phyloP scores from a whole-genome alignment of 139 green algal genomes.

The Haematococcus sp. region DNA sequence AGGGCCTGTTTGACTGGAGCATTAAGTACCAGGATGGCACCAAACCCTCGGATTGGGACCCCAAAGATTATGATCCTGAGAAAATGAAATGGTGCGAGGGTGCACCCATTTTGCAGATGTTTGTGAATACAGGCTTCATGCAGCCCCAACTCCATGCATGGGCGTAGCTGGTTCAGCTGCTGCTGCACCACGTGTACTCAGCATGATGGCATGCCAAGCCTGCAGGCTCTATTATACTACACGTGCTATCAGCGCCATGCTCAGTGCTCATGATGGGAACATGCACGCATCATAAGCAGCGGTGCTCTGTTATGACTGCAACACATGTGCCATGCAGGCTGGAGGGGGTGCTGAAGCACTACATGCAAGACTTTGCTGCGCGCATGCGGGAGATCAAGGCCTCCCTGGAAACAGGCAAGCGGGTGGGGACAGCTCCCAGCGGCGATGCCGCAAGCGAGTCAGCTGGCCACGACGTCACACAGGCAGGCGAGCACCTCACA shows the following conservation, averaged over 20 bases:
- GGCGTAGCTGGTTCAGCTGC: too few relatives aligned
- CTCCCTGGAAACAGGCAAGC: slow-evolving; percentile 31
- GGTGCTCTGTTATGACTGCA: too few relatives aligned
- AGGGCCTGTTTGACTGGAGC: slow-evolving; percentile 80
- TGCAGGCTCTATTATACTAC: too few relatives aligned
- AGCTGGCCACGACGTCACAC: background rate
- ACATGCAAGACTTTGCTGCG: slow-evolving; percentile 69
- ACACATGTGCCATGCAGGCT: too few relatives aligned
- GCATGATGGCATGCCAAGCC: too few relatives aligned
- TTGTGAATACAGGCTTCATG: too few relatives aligned
- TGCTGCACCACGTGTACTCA: too few relatives aligned
- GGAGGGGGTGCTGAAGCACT: slow-evolving; percentile 58
- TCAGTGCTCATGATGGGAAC: too few relatives aligned
- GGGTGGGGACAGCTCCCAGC: background rate
- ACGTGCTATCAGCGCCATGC: too few relatives aligned
- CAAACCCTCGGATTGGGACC: background rate
- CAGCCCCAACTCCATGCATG: too few relatives aligned
- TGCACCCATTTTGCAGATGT: too few relatives aligned
- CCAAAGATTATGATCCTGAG: slow-evolving; percentile 27
- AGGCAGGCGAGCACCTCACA: background rate
- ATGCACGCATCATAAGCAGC: too few relatives aligned
- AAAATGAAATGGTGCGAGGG: slow-evolving; percentile 37
- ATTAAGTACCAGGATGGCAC: slow-evolving; percentile 67
- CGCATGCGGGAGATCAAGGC: slow-evolving; percentile 76
- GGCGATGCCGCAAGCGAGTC: background rate